phyloP scores from a whole-genome alignment of 805 yeast species.

The Zygotorulaspora sp. region DNA sequence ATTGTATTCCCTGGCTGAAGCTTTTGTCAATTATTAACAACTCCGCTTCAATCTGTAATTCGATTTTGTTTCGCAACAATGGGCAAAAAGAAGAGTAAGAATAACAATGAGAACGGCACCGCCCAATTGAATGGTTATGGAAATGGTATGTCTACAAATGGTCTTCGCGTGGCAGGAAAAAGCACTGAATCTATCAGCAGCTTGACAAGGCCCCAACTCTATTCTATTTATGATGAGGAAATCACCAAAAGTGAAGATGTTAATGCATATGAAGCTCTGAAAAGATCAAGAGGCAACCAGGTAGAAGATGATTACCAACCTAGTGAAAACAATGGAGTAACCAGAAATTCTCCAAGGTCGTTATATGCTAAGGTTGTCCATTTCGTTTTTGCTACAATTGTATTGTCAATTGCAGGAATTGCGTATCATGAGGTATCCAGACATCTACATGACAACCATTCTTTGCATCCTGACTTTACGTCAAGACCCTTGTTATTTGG shows the following conservation, averaged over 20 bases:
- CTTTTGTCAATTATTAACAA: no score
- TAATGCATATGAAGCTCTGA: constrained; percentile 33
- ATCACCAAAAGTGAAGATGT: constrained; percentile 32
- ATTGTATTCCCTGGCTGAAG: no score
- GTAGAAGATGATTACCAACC: constrained; percentile 27
- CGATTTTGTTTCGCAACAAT: no score
- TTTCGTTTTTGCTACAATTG: constrained; percentile 15
- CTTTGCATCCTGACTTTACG: constrained; percentile 39
- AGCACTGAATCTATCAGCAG: constrained; percentile 40
- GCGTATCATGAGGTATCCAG: constrained; percentile 49
- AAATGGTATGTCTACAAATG: background rate
- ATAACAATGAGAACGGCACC: constrained; percentile 1
- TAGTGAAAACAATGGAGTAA: constrained; percentile 7
- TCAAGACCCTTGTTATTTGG: constrained; percentile 41
- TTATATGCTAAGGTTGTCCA: constrained; percentile 9
- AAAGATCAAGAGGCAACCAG: constrained; percentile 18
- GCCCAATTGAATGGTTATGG: constrained; percentile 5
- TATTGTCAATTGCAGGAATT: constrained; percentile 45
- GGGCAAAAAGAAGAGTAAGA: constrained; percentile 16
- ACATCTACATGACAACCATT: constrained; percentile 49
- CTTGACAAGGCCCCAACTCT: constrained; percentile 49
- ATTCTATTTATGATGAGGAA: constrained; percentile 46
- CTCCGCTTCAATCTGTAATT: no score
- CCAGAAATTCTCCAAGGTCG: constrained; percentile 6
- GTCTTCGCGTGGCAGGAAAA: constrained; percentile 10